Evolutionary conservation across 2,329 filamentous ascomycete genomes (phyloP).

Genomic region (Paecilomyces niveus): DNA sequence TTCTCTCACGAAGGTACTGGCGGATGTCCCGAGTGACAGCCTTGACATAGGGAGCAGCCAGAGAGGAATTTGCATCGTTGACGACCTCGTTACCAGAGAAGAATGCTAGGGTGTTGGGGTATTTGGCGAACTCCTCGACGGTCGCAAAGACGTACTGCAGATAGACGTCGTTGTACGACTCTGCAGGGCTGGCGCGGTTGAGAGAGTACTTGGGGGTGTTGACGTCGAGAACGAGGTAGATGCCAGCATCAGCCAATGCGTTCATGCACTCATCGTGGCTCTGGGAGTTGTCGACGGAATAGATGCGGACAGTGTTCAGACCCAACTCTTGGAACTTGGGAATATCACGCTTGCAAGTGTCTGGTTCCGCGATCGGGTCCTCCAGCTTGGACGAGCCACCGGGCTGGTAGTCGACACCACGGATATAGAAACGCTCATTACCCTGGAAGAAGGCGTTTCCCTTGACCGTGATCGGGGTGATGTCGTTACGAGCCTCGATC

Average conservation of each 20-base stretch:
- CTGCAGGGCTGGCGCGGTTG: constrained; percentile 64
- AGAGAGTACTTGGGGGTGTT: constrained; percentile 88
- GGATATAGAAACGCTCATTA: constrained; percentile 48
- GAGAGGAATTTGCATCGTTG: constrained; percentile 60
- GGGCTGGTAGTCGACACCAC: constrained; percentile 57
- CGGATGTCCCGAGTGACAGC: constrained; percentile 71
- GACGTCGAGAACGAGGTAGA: constrained; percentile 87
- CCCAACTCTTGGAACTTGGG: constrained; percentile 75
- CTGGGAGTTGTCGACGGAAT: constrained; percentile 80
- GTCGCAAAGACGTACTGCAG: constrained; percentile 82
- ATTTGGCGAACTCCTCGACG: constrained; percentile 73
- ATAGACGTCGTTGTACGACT: constrained; percentile 82
- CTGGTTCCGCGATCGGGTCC: constrained; percentile 69
- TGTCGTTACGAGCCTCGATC: constrained; percentile 34
- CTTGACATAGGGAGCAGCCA: constrained; percentile 67
- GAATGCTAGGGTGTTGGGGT: constrained; percentile 80
- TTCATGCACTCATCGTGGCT: constrained; percentile 83
- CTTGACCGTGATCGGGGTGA: constrained; percentile 54
- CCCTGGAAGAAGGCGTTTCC: constrained; percentile 62
- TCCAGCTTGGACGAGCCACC: constrained; percentile 55
- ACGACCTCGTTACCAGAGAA: constrained; percentile 79
- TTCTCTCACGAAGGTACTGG: constrained; percentile 57
- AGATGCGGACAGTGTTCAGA: constrained; percentile 86
- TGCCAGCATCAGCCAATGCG: constrained; percentile 70
- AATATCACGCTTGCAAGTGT: constrained; percentile 71